phyloP scores from a whole-genome alignment of 257 asterid species.

The Capsicum pubescens region DNA sequence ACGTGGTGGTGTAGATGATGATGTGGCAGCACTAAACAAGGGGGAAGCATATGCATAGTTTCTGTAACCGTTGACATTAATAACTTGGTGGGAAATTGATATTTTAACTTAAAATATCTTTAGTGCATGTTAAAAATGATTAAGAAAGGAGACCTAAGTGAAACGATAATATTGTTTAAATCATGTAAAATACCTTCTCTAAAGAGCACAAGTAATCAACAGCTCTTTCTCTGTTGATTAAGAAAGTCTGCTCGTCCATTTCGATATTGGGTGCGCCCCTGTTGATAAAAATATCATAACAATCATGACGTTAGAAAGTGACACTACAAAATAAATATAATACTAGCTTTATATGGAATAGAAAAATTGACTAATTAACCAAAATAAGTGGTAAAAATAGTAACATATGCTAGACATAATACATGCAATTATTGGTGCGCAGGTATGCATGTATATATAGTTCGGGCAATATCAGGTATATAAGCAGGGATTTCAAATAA shows the following conservation, averaged over 20 bases:
- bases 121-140: neutral
- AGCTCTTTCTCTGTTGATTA: constrained; percentile 93
- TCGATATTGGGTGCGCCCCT: constrained; percentile 97
- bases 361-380: neutral
- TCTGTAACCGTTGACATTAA: neutral
- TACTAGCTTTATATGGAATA: neutral
- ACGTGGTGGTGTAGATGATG: neutral
- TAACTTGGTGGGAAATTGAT: neutral
- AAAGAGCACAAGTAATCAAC: constrained; percentile 92
- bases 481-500: too few relatives aligned
- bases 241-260: constrained; percentile 94
- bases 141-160: neutral
- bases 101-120: neutral
- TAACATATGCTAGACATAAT: neutral
- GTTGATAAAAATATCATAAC: neutral
- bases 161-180: neutral
- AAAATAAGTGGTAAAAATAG: neutral
- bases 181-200: constrained; percentile 63
- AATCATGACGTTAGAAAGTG: neutral
- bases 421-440: neutral
- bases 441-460: neutral
- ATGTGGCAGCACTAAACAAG: constrained; percentile 1
- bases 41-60: neutral
- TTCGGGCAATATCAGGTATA: neutral
- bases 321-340: neutral